These are phyloP conservation scores for Xanthoconium separans DNA, from an alignment of 1,284 basidiomycete genomes.

Conservation along the genomic window DNA sequence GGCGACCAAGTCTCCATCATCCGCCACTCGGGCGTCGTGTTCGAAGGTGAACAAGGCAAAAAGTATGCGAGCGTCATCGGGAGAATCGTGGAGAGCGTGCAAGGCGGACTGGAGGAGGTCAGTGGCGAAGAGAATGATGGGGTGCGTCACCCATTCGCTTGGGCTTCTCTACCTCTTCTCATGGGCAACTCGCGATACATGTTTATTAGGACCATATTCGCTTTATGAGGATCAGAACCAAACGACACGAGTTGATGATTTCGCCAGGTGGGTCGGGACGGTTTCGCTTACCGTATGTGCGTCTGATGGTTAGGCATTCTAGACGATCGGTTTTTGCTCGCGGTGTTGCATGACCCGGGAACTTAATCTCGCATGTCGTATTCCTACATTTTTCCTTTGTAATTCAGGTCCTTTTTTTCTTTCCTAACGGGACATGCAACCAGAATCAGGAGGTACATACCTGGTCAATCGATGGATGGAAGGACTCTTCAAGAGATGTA, in stretches of 20 bases:
- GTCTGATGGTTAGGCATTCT: background rate
- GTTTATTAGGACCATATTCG: constrained; percentile 75
- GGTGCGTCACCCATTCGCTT: constrained; percentile 37
- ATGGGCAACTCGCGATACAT: background rate
- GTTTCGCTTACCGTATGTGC: constrained; percentile 5
- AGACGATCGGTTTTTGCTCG: constrained; percentile 84
- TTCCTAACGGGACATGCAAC: background rate
- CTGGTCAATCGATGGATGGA: no score
- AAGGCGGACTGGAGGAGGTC: constrained; percentile 70
- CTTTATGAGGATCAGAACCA: constrained; percentile 89
- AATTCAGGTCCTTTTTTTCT: background rate
- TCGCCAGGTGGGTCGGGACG: constrained; percentile 68
- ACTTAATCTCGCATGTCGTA: constrained; percentile 14
- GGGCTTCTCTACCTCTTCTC: background rate
- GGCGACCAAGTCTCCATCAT: constrained; percentile 71
- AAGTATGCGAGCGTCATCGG: constrained; percentile 80
- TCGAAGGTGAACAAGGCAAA: constrained; percentile 83
- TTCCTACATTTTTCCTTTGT: constrained; percentile 9
- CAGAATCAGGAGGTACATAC: background rate
- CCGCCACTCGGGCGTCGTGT: constrained; percentile 79
- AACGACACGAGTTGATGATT: constrained; percentile 90
- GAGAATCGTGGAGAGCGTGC: constrained; percentile 76
- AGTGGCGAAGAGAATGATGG: constrained; percentile 54
- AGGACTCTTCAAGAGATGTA: no score
- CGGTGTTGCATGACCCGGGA: constrained; percentile 49